Percentiles rank a stretch among this genome's conserved stretches.
Evolutionary conservation across 2,329 filamentous ascomycete species (phyloP).

Genomic region (Monilinia vaccinii-corymbosi): DNA sequence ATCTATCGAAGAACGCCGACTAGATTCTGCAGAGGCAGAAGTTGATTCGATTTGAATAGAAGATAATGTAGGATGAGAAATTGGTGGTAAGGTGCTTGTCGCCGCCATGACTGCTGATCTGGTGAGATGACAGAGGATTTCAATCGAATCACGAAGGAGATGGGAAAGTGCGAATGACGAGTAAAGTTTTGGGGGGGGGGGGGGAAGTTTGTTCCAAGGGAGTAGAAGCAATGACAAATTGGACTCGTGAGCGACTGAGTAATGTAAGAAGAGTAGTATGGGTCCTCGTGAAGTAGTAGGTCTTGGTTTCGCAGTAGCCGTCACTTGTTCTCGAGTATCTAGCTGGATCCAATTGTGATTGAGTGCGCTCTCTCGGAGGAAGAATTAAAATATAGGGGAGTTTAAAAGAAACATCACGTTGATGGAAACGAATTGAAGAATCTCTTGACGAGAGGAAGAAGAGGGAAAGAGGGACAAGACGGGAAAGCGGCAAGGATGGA

Average conservation of each 20-base stretch:
- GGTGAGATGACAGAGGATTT: neutral
- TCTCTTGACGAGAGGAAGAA: neutral
- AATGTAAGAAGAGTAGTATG: neutral
- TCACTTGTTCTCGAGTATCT: neutral
- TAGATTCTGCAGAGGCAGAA: conserved; percentile 12
- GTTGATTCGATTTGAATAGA: neutral
- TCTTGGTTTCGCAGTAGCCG: neutral
- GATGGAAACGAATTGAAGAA: neutral
- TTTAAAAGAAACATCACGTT: neutral
- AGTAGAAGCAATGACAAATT: neutral
- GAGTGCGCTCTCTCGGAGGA: neutral
- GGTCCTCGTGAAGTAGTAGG: neutral
- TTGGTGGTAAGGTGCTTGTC: neutral
- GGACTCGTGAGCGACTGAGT: neutral
- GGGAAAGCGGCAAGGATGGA: neutral
- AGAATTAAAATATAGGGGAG: neutral
- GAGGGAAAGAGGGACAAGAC: neutral
- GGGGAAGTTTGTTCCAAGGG: neutral
- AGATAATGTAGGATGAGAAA: conserved; percentile 4
- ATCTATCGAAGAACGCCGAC: conserved; percentile 21
- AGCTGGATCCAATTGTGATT: neutral
- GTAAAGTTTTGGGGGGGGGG: neutral
- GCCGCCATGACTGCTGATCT: conserved; percentile 7
- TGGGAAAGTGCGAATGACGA: conserved; percentile 1
- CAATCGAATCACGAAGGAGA: neutral